Percentiles rank a stretch among this genome's conserved stretches.
These are phyloP conservation scores for Camelina neglecta DNA, from an alignment of 345 rosid species.

Conservation along the genomic window DNA sequence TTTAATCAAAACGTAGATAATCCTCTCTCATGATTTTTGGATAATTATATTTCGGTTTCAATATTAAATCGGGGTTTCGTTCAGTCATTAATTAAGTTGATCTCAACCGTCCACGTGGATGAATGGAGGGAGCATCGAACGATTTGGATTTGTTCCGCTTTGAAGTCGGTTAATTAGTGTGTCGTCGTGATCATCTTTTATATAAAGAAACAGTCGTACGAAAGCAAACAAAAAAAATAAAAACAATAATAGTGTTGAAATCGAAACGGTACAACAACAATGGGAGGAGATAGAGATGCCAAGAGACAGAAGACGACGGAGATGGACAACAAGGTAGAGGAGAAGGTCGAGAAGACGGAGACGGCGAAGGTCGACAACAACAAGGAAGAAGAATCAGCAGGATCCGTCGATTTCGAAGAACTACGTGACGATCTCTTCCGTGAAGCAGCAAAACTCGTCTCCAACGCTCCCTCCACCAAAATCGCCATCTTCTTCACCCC, in stretches of 20 bases:
- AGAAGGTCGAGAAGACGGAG: neutral
- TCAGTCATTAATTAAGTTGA: no score
- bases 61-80: no score
- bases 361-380: neutral
- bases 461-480: neutral
- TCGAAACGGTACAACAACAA: neutral
- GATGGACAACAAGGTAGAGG: neutral
- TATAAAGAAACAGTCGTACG: no score
- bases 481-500: conserved; percentile 17
- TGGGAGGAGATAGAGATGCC: neutral
- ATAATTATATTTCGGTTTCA: no score
- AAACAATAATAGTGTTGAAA: neutral
- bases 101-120: conserved; percentile 31
- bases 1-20: neutral
- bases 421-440: conserved; percentile 33
- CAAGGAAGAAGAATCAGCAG: neutral
- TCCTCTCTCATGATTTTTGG: neutral
- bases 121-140: neutral
- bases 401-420: neutral
- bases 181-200: neutral
- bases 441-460: conserved; percentile 14
- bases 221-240: no score
- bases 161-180: conserved; percentile 5
- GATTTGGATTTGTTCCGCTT: neutral
- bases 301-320: conserved; percentile 2